Percentiles rank a stretch among this genome's conserved stretches.
phyloP scores from a whole-genome alignment of 495 filamentous ascomycete genomes.

The Haplographium delicatum region DNA sequence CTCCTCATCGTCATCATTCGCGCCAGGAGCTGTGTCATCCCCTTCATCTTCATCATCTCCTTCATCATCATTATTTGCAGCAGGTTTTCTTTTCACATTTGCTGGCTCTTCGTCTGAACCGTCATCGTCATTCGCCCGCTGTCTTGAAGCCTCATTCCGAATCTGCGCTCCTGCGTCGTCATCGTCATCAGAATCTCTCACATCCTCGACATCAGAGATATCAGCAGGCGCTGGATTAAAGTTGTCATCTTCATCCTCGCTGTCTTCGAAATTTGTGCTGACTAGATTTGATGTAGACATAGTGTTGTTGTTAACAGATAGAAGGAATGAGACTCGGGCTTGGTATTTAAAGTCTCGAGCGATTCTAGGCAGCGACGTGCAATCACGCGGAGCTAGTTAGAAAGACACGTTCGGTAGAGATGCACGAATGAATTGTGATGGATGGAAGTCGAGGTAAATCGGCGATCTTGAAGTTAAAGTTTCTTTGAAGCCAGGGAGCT shows the following conservation, averaged over 20 bases:
- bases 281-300: conserved; percentile 48
- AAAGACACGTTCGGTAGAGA: too few species aligned
- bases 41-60: conserved; percentile 33
- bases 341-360: neutral
- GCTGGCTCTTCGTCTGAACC: conserved; percentile 15
- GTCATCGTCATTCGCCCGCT: conserved; percentile 15
- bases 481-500: too few species aligned
- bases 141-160: conserved; percentile 20
- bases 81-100: conserved; percentile 16
- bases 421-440: too few species aligned
- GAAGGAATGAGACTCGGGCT: conserved; percentile 1
- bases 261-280: conserved; percentile 53
- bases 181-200: conserved; percentile 32
- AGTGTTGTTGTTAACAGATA: too few species aligned
- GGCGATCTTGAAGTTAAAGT: too few species aligned
- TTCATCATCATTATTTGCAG: conserved; percentile 39
- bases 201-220: conserved; percentile 62
- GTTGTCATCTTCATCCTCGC: conserved; percentile 75
- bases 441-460: too few species aligned
- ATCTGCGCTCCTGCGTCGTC: conserved; percentile 25
- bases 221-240: conserved; percentile 71
- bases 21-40: conserved; percentile 43
- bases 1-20: conserved; percentile 38
- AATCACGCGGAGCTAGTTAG: too few species aligned
- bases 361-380: neutral